Percentiles rank a stretch among this genome's conserved stretches.
phyloP scores from a whole-genome alignment of 768 basidiomycete species.

The Candolleomyces aberdarensis region DNA sequence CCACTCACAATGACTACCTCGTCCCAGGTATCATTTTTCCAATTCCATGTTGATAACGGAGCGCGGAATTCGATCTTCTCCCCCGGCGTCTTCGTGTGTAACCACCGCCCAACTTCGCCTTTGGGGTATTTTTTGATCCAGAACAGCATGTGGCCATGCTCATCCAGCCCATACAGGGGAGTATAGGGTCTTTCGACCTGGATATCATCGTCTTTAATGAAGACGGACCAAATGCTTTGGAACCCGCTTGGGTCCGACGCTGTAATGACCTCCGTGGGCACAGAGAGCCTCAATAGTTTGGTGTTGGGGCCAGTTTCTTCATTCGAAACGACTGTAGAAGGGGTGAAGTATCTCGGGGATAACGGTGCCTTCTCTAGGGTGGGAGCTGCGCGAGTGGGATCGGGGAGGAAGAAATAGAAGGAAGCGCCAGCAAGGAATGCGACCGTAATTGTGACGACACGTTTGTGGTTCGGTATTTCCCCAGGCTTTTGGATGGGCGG shows the following conservation, averaged over 20 bases:
- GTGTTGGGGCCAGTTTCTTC: conserved; percentile 53
- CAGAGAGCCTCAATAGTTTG: conserved; percentile 59
- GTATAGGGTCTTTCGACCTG: conserved; percentile 88
- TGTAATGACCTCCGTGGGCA: conserved; percentile 45
- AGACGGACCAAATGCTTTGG: conserved; percentile 69
- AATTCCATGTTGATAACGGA: conserved; percentile 67
- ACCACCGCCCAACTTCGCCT: conserved; percentile 83
- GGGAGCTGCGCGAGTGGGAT: conserved; percentile 43
- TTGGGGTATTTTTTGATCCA: conserved; percentile 80
- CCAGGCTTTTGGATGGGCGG: neutral
- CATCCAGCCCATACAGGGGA: conserved; percentile 68
- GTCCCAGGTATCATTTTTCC: conserved; percentile 60
- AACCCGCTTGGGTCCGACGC: conserved; percentile 20
- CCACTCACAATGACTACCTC: conserved; percentile 70
- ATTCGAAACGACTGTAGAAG: conserved; percentile 53
- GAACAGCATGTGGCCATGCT: conserved; percentile 62
- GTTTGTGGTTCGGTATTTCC: neutral
- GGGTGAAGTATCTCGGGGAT: conserved; percentile 54
- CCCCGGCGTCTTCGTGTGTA: conserved; percentile 66
- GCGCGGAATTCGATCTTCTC: conserved; percentile 75
- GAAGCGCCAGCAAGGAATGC: conserved; percentile 40
- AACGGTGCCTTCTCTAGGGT: conserved; percentile 35
- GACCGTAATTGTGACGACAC: conserved; percentile 25
- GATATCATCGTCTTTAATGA: conserved; percentile 83
- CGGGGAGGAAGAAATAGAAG: conserved; percentile 51